phyloP scores from a whole-genome alignment of 345 rosid genomes.

The Conringia planisiliqua region DNA sequence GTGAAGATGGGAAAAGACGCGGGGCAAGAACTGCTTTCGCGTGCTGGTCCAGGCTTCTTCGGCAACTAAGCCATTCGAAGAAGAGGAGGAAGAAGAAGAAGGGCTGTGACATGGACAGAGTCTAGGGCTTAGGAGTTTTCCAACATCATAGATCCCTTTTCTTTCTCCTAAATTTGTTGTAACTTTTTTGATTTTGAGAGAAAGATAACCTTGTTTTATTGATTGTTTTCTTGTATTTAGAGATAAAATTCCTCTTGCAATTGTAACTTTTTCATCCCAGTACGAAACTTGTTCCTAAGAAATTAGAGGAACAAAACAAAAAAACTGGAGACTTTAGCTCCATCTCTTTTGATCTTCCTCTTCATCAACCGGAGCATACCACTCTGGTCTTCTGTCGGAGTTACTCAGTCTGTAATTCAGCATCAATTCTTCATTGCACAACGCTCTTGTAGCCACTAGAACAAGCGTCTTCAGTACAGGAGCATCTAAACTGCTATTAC shows the following conservation, averaged over 20 bases:
- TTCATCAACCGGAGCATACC: slow-evolving; percentile 81
- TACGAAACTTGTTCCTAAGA: background rate
- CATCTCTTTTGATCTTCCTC: slow-evolving; percentile 74
- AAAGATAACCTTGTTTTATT: background rate
- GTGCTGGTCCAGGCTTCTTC: slow-evolving; percentile 86
- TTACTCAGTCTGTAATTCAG: slow-evolving; percentile 75
- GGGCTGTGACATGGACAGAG: slow-evolving; percentile 14
- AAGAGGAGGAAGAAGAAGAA: slow-evolving; percentile 9
- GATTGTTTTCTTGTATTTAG: slow-evolving; percentile 29
- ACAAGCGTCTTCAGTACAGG: slow-evolving; percentile 61
- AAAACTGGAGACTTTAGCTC: slow-evolving; percentile 37
- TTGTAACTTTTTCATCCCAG: background rate
- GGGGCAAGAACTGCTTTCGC: slow-evolving; percentile 82
- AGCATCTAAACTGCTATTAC: slow-evolving; percentile 26
- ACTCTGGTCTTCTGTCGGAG: slow-evolving; percentile 50
- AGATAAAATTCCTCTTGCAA: slow-evolving; percentile 11
- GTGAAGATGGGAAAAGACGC: slow-evolving; percentile 85
- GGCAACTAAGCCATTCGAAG: slow-evolving; percentile 37
- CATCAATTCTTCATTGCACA: slow-evolving; percentile 69
- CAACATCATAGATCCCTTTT: slow-evolving; percentile 6
- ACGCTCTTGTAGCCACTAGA: slow-evolving; percentile 72
- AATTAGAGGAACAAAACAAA: background rate
- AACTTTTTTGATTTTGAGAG: slow-evolving; percentile 37
- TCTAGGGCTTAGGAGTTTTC: slow-evolving; percentile 29
- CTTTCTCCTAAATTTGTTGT: slow-evolving; percentile 18